phyloP scores from a whole-genome alignment of 208 protist species.

The Crithidia fasciculata region DNA sequence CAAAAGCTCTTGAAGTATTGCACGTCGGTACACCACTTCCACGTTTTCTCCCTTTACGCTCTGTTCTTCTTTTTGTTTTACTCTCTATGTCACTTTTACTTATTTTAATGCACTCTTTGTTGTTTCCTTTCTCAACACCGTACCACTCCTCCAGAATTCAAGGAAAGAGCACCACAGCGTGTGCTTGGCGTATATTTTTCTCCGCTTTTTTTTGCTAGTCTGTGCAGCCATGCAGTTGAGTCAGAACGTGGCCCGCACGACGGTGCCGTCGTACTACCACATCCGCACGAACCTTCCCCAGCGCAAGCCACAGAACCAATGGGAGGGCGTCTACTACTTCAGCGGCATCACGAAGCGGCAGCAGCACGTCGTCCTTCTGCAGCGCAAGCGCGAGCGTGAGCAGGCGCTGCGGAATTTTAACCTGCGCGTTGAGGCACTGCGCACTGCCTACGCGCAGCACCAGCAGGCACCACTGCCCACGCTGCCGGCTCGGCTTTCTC shows the following conservation, averaged over 20 bases:
- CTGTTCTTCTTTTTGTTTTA: no score
- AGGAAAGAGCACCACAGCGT: no score
- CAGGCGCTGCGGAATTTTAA: constrained; percentile 22
- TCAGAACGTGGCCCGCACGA: constrained; percentile 87
- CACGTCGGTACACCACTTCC: no score
- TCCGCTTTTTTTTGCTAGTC: background rate
- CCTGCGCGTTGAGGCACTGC: constrained; percentile 22
- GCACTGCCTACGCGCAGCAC: constrained; percentile 10
- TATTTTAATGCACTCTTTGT: no score
- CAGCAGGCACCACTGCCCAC: constrained; percentile 13
- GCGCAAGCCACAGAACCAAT: constrained; percentile 86
- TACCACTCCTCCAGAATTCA: background rate
- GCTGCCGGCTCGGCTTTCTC: constrained; percentile 22
- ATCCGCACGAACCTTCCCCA: constrained; percentile 88
- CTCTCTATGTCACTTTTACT: no score
- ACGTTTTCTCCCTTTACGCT: no score
- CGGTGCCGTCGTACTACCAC: constrained; percentile 91
- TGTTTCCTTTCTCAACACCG: background rate
- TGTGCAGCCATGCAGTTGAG: constrained; percentile 47
- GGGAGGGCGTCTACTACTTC: constrained; percentile 89
- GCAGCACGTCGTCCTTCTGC: constrained; percentile 74
- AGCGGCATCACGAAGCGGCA: constrained; percentile 83
- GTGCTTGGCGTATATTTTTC: background rate
- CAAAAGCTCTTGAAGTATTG: no score
- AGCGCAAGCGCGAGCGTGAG: constrained; percentile 73